Base-by-base conservation (phyloP, 108 stramenopile genomes). In the Cyclotella sp. region DNA sequence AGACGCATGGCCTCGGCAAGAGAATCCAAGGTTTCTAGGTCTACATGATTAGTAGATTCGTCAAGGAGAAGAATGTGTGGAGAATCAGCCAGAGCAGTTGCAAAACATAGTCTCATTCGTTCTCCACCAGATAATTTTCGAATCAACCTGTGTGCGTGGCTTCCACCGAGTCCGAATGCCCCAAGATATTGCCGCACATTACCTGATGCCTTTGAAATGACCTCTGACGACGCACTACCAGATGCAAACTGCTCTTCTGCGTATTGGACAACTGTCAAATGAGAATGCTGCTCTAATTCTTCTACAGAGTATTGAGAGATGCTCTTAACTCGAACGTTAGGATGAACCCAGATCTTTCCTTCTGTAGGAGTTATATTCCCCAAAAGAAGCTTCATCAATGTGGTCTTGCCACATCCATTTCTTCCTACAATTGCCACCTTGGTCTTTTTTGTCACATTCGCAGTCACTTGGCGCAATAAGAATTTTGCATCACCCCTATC, bases 11-110 rank as follows among this genome's bases (percentile, higher is more conserved):
- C 97, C 0, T 81, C 73, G 46, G 90, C 76, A 64, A 98, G 84
- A 11, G 96, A 92, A 44, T 96, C 96, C 13, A 97, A 82, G 13
- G 93, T 92, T 78, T 98, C 97, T 29, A 96, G 70, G 83, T 98
- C 98, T 54, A 97, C 53, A 78, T 97, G 95, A 68, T 97, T 97
- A 19, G 95, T 95, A 9, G 85, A 76, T 84, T 92, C 92, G 55
- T 94, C 91, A 14, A 94, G 61, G 41, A 89, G 77, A 26, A 98
- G 64, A 15, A 97, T 49, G 69, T 97, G 96, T 15, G 95, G 93
- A 24, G 78, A 73, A 62, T 89, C 80, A 1, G 89, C 73, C 54
- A 88, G 67, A 39, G 96, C 84, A 59, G 92, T 85, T 26, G 92
- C 94, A 76, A 97, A 95, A 28, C 90, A 88, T 3, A 97, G 90